Evolutionary conservation across 805 yeast species (phyloP), one percentile per base, ranked within the genome.

Genomic region (Alloascoidea africana): DNA sequence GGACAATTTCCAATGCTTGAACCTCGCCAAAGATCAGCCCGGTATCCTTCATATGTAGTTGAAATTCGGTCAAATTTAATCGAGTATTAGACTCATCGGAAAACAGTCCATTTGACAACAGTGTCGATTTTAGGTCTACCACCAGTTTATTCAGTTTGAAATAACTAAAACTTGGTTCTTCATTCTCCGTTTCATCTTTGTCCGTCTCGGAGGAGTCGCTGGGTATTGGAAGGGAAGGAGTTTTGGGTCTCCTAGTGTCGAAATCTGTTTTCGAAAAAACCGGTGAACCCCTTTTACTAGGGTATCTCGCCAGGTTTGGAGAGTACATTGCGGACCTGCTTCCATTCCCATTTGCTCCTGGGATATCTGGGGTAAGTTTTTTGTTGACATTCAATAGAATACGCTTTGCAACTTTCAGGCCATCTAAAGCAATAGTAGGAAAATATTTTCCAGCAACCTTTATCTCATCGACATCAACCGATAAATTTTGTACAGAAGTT

Each of bases 401-500:
- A 23, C 30, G 30, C 30, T 23, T 23, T n/a, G n/a, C 8, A 23
- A 23, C 8, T 23, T 23, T 8, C n/a, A 23, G n/a, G 8, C 8
- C 30, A 23, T 23, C 30, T n/a, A 23, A 8, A 8, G n/a, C 8
- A 8, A 23, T 23, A 23, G 8, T 23, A 23, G 30, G 30, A n/a
- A 23, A 23, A 23, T 23, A 8, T 23, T n/a, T n/a, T 8, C 30
- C 30, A 8, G 8, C 30, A 23, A n/a, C n/a, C 8, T 23, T n/a
- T 8, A 23, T 23, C 30, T 23, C 35, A 16, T 41, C 46, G 16
- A 44, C 18, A 5, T 35, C 36, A 4, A 46, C n/a, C n/a, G 33
- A 35, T 17, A 42, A 17, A 16, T 39, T 36, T 63, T 49, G 41
- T 51, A 48, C 5, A 53, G 43, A 4, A 64, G 36, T 11, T 39